These are phyloP conservation scores for Luffa aegyptiaca DNA, from an alignment of 306 rosid genomes.

Conservation along the genomic window DNA sequence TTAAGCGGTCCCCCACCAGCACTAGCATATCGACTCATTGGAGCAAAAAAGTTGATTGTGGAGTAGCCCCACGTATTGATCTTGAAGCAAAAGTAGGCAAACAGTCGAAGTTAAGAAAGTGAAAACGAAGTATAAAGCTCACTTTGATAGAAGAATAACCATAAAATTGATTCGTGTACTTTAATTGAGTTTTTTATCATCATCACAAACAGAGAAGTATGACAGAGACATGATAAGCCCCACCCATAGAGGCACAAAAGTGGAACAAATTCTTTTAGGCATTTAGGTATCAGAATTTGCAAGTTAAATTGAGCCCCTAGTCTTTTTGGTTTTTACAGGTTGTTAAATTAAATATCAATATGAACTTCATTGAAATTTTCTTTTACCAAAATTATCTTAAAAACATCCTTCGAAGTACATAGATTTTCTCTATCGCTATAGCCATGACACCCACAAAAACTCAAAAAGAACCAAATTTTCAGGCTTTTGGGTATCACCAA, in stretches of 20 bases:
- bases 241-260: neutral
- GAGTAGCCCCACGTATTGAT: constrained; percentile 99
- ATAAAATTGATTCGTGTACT: neutral
- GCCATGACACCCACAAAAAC: neutral
- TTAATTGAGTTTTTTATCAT: neutral
- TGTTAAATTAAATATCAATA: neutral
- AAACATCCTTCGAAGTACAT: neutral
- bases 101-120: neutral
- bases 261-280: neutral
- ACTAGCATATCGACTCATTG: constrained; percentile 97
- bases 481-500: neutral
- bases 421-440: neutral
- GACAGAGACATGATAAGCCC: neutral
- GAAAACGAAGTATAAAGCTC: neutral
- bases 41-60: constrained; percentile 90
- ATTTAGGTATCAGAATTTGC: neutral
- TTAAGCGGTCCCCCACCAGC: constrained; percentile 86
- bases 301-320: neutral
- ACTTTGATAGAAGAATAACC: neutral
- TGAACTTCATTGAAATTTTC: neutral
- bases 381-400: neutral
- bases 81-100: constrained; percentile 24
- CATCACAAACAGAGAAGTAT: neutral
- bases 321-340: neutral
- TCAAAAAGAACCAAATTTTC: neutral